These are phyloP conservation scores for Arachis stenosperma DNA, from an alignment of 306 rosid species.

Conservation along the genomic window DNA sequence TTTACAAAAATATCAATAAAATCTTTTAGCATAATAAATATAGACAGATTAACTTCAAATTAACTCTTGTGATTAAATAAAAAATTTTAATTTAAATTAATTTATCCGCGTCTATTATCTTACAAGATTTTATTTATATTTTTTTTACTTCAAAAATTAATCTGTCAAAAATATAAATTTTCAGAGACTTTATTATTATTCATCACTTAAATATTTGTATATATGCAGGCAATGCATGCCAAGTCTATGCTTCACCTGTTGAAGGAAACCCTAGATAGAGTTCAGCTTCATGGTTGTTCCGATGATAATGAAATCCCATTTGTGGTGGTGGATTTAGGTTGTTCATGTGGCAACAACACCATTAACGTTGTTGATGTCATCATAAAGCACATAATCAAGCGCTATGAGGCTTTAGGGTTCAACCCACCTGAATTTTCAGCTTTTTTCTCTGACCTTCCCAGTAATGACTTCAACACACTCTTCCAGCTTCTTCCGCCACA, in stretches of 20 bases:
- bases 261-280: conserved; percentile 78
- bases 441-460: conserved; percentile 90
- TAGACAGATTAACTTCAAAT: no score
- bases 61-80: no score
- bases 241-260: conserved; percentile 84
- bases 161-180: no score
- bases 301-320: conserved; percentile 50
- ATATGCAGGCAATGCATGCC: conserved; percentile 80
- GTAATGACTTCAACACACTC: conserved; percentile 94
- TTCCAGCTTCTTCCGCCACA: conserved; percentile 94
- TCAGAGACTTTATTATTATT: no score
- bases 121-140: no score
- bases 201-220: no score
- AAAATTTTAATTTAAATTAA: no score
- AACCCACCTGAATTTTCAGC: conserved; percentile 86
- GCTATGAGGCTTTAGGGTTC: conserved; percentile 63
- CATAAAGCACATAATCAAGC: conserved; percentile 75
- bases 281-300: conserved; percentile 49
- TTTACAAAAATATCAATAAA: no score
- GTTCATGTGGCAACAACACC: conserved; percentile 87
- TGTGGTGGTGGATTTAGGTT: conserved; percentile 86
- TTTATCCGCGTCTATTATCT: no score
- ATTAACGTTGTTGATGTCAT: conserved; percentile 72
- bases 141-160: no score
- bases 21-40: no score